A percentile compares a stretch with the other conserved stretches of the same genome.
Conservation (phyloP, 352 stramenopile genomes). For the Pythium plurisporium region DNA sequence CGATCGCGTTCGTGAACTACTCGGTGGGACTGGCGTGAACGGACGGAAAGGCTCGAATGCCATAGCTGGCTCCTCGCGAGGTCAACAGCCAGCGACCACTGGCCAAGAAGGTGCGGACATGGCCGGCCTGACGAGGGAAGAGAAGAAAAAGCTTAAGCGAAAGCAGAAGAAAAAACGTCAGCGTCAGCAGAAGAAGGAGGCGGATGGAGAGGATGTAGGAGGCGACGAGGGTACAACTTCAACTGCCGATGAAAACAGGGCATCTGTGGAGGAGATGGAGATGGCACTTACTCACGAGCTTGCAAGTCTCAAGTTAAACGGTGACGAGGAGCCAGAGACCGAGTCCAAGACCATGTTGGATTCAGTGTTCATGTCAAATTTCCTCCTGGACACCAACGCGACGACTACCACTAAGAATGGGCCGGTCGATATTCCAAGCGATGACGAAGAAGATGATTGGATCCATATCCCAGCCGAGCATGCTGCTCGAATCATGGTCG, state of each 20-base stretch:
- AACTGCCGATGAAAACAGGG: background rate
- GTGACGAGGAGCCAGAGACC: constrained; percentile 18
- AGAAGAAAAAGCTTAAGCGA: constrained; percentile 93
- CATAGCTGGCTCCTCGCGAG: background rate
- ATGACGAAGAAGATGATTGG: constrained; percentile 63
- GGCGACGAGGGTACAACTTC: constrained; percentile 11
- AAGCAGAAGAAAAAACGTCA: constrained; percentile 92
- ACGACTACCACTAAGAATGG: background rate
- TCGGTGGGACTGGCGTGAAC: background rate
- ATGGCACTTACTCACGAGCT: no score
- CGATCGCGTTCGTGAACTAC: constrained; percentile 6
- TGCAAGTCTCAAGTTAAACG: constrained; percentile 13
- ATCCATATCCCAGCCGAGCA: constrained; percentile 67
- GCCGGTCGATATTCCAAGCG: constrained; percentile 5
- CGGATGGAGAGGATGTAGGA: constrained; percentile 14
- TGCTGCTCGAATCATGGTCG: constrained; percentile 61
- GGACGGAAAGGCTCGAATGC: background rate
- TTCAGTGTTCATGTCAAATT: constrained; percentile 21
- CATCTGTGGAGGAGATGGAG: background rate
- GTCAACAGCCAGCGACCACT: no score
- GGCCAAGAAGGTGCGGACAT: background rate
- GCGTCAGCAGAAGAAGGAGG: constrained; percentile 88
- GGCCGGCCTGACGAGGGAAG: constrained; percentile 66
- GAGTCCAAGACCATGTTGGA: constrained; percentile 20
- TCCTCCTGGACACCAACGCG: constrained; percentile 1